Percentiles rank a stretch among this genome's conserved stretches.
Evolutionary conservation across 1,284 basidiomycete genomes (phyloP).

Genomic region (Phellopilus nigrolimitatus): DNA sequence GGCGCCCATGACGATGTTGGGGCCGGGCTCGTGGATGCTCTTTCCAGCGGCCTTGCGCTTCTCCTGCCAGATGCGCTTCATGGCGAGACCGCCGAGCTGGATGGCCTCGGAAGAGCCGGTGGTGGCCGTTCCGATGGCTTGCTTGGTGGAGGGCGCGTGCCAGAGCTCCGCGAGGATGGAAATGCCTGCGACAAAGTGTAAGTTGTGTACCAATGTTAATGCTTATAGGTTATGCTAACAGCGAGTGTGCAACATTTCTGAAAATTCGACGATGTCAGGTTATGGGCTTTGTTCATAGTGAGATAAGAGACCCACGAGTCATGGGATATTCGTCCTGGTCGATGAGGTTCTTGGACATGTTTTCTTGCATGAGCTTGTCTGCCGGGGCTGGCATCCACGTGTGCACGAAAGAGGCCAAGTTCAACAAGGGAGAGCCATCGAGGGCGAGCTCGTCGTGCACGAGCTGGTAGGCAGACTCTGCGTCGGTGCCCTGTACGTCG

Average conservation of each 20-base stretch:
- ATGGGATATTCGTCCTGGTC: conserved; percentile 92
- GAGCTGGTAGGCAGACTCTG: conserved; percentile 69
- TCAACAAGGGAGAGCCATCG: conserved; percentile 75
- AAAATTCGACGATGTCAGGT: neutral
- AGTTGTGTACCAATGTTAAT: conserved; percentile 52
- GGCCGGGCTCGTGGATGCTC: conserved; percentile 78
- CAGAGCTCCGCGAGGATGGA: conserved; percentile 91
- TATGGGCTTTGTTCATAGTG: conserved; percentile 10
- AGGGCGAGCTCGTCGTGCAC: conserved; percentile 82
- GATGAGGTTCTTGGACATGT: conserved; percentile 86
- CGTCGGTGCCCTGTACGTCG: conserved; percentile 52
- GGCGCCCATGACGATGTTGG: conserved; percentile 75
- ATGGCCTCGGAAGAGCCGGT: conserved; percentile 93
- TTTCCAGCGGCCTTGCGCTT: conserved; percentile 84
- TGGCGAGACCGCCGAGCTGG: conserved; percentile 89
- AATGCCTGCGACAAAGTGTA: conserved; percentile 35
- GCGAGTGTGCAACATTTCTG: conserved; percentile 74
- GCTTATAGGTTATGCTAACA: conserved; percentile 38
- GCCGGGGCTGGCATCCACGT: conserved; percentile 58
- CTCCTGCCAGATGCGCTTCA: conserved; percentile 94
- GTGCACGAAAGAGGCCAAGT: conserved; percentile 76
- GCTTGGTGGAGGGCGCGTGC: conserved; percentile 74
- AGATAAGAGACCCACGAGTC: conserved; percentile 48
- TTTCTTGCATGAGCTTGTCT: conserved; percentile 75
- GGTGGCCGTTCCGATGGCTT: conserved; percentile 87